Evolutionary conservation across 441 rosid genomes (phyloP).

Genomic region (Adansonia rubrostipa): DNA sequence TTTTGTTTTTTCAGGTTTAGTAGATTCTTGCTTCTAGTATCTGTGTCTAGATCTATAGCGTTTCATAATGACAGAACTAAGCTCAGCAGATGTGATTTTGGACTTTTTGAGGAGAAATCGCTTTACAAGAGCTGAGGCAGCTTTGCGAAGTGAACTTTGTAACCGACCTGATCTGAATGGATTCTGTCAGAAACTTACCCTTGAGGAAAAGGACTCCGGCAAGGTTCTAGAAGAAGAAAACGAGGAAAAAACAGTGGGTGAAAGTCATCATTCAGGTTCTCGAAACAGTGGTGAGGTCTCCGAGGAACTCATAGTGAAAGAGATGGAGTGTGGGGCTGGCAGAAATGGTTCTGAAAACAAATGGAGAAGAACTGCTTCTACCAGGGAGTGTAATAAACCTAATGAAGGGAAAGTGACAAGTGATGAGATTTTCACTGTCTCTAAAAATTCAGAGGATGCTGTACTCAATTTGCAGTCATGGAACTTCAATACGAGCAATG

Average conservation of each 20-base stretch:
- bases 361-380: constrained; percentile 53
- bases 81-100: constrained; percentile 70
- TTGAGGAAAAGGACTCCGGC: constrained; percentile 55
- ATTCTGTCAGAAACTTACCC: constrained; percentile 58
- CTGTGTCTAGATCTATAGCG: constrained; percentile 29
- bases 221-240: constrained; percentile 45
- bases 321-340: constrained; percentile 70
- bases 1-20: constrained; percentile 39
- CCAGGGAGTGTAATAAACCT: constrained; percentile 47
- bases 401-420: constrained; percentile 43
- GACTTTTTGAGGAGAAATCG: constrained; percentile 72
- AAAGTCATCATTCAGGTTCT: constrained; percentile 45
- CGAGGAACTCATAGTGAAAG: constrained; percentile 84
- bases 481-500: constrained; percentile 59
- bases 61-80: constrained; percentile 62
- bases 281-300: constrained; percentile 48
- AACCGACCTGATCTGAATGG: constrained; percentile 71
- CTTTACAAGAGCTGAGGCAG: constrained; percentile 89
- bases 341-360: constrained; percentile 62
- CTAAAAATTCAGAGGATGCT: constrained; percentile 52
- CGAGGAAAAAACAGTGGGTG: constrained; percentile 33
- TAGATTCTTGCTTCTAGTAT: constrained; percentile 34
- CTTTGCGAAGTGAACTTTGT: constrained; percentile 73
- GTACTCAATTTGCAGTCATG: constrained; percentile 59
- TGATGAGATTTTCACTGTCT: constrained; percentile 46